Evolutionary conservation across 2,329 filamentous ascomycete species (phyloP).

Genomic region (Rhytidhysteron rufulum): DNA sequence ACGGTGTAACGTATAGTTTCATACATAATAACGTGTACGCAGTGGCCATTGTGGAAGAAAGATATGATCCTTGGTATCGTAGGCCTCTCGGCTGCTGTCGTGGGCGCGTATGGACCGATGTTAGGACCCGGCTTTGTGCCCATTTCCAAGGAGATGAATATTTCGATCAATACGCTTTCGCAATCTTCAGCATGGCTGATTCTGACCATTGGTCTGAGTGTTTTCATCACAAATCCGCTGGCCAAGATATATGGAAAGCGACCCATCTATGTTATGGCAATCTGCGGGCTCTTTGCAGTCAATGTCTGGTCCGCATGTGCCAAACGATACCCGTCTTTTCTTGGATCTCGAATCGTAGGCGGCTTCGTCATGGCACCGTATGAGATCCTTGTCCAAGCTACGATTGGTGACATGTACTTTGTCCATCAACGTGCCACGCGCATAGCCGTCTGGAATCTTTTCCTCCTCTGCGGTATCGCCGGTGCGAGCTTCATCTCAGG

Average conservation of each 20-base stretch:
- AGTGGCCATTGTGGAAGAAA: conserved; percentile 77
- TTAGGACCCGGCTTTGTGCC: conserved; percentile 48
- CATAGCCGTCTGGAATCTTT: conserved; percentile 39
- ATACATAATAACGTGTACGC: background rate
- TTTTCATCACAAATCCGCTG: conserved; percentile 51
- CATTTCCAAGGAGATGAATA: conserved; percentile 42
- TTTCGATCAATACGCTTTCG: conserved; percentile 42
- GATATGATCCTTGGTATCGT: conserved; percentile 67
- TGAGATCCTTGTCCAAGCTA: conserved; percentile 52
- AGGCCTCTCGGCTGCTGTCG: conserved; percentile 44
- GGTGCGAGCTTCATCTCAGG: conserved; percentile 37
- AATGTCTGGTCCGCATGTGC: conserved; percentile 48
- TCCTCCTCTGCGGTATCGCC: conserved; percentile 37
- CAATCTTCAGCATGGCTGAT: conserved; percentile 49
- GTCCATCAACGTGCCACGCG: conserved; percentile 42
- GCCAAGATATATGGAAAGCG: conserved; percentile 50
- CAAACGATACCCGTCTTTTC: conserved; percentile 43
- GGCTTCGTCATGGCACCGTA: conserved; percentile 50
- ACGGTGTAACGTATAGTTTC: background rate
- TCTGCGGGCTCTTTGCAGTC: conserved; percentile 45
- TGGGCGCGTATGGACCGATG: conserved; percentile 52
- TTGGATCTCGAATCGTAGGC: conserved; percentile 45
- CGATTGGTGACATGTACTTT: conserved; percentile 44
- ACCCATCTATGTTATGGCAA: conserved; percentile 48
- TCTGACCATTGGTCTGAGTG: conserved; percentile 45